Evolutionary conservation across 23 red algal species (phyloP).

Genomic region (Pyropia yezoensis): DNA sequence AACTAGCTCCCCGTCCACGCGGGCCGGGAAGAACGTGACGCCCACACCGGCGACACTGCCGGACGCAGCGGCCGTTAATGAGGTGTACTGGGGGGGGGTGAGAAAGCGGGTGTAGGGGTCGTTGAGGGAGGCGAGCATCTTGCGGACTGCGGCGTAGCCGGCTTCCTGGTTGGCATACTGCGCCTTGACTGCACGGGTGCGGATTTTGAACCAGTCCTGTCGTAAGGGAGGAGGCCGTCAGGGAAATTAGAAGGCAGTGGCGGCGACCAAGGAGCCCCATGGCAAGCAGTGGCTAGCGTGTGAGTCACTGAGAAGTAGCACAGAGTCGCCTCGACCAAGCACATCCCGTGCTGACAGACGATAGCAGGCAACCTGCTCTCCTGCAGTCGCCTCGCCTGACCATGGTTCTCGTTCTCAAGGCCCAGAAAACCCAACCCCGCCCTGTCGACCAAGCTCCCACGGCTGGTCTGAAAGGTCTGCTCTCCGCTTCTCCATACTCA

Average conservation of each 20-base stretch:
- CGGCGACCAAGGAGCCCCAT: too few species aligned
- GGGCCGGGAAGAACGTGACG: constrained; percentile 59
- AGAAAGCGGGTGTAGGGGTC: constrained; percentile 98
- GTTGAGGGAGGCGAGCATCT: constrained; percentile 70
- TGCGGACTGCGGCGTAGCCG: constrained; percentile 59
- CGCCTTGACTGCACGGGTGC: constrained; percentile 60
- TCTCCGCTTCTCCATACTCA: too few species aligned
- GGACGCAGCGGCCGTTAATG: constrained; percentile 43
- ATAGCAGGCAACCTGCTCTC: too few species aligned
- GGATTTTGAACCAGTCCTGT: constrained; percentile 77
- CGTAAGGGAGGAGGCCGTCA: background rate
- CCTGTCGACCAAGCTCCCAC: too few species aligned
- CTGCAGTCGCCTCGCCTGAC: too few species aligned
- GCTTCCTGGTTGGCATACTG: constrained; percentile 48
- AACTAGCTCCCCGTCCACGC: constrained; percentile 32
- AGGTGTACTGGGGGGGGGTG: constrained; percentile 65
- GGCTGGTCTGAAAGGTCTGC: too few species aligned
- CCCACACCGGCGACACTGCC: constrained; percentile 79
- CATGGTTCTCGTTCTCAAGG: too few species aligned
- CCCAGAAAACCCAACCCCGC: too few species aligned
- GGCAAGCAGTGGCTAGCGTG: too few species aligned
- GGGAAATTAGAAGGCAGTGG: too few species aligned
- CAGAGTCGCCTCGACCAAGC: constrained; percentile 11
- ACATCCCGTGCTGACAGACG: constrained; percentile 43
- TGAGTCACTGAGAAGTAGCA: background rate